Evolutionary conservation across 2,329 filamentous ascomycete genomes (phyloP), one percentile per base, ranked within the genome.

Genomic region (Cadophora sp.): DNA sequence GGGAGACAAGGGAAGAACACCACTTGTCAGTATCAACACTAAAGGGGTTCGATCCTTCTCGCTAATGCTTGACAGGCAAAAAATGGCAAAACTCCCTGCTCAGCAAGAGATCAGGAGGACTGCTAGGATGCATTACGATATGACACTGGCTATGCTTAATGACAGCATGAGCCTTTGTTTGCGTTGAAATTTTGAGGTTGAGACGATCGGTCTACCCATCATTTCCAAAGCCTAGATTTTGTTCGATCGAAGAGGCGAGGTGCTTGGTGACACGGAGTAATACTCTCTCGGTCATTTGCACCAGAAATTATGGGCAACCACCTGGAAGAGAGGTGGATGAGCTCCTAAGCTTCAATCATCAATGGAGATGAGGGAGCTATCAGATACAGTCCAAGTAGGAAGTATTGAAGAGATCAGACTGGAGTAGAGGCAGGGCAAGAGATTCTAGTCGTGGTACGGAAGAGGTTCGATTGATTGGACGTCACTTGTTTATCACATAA

Each of bases 71-170:
- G 5, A 29, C 11, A 60, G 60, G 8, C 29, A 43, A 37, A 34
- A n/a, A 46, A 4, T 40, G n/a, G 27, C 37, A 3, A 62, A 63
- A 12, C 12, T 40, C 22, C 34, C 31, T 43, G 37, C 62, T 60
- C 50, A 70, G 72, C 46, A 37, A 75, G 22, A 50, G 3, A n/a
- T 56, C 43, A 61, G 50, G 65, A 72, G 26, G 77, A 79, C 68
- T 58, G 55, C 71, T 9, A 72, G 85, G 76, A 81, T 84, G 58
- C 86, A 91, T 73, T 92, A 92, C 76, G 86, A 93, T 64, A 86
- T 86, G 80, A 92, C 90, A 8, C 77, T 94, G 59, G 84, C 83
- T 22, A 92, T 92, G 90, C 81, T 94, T 65, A 94, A 94, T 75
- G 87, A 90, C 76, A 89, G 84, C 7, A 89, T 94, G 89, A 86